Base-by-base conservation (phyloP, 176 grass and related monocot species). In the Zoysia pacifica region DNA sequence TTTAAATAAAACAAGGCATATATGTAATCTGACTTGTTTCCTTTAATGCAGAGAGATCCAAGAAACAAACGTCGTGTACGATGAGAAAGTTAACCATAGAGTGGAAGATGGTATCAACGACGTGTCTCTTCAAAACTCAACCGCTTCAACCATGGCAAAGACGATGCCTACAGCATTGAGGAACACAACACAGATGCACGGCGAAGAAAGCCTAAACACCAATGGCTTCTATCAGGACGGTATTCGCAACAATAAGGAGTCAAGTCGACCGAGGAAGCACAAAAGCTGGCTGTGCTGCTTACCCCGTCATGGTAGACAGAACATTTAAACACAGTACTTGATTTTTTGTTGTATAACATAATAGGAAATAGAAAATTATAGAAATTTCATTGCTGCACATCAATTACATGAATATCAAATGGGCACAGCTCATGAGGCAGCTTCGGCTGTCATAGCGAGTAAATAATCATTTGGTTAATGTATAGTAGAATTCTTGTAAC, bases 241-340 rank as follows among this genome's bases (percentile, higher is more conserved):
- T 72, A 61, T 72, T 1, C 1, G 35, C 19, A 36, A 48, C 12
- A 68, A 50, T 42, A 77, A 72, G 12, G 77, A 81, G 36, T 43
- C 77, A 0, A 85, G 77, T 43, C 73, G 14, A 61, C 36, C 7
- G 20, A 76, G 11, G 72, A 89, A 65, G 72, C 46, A 5, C 37
- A 89, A 70, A 9, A 70, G 58, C 19, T 85, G 82, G 87, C 44
- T 76, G 48, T 89, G 82, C 72, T 89, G 82, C 58, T 72, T 85
- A 81, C 77, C n/a, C 56, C 48, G 10, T 13, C 6, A 81, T 65
- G 12, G 51, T 59, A 76, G 42, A 14, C 53, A 53, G 36, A 9
- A 37, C 36, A 11, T 2, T 74, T 61, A 3, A 64, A 44, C 1
- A 49, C 38, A 50, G 71, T 66, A 10, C 48, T 40, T 41, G 12